Percentiles rank a stretch among this genome's conserved stretches.
Evolutionary conservation across 495 filamentous ascomycete species (phyloP).

Genomic region (Hypomontagnella monticulosa): DNA sequence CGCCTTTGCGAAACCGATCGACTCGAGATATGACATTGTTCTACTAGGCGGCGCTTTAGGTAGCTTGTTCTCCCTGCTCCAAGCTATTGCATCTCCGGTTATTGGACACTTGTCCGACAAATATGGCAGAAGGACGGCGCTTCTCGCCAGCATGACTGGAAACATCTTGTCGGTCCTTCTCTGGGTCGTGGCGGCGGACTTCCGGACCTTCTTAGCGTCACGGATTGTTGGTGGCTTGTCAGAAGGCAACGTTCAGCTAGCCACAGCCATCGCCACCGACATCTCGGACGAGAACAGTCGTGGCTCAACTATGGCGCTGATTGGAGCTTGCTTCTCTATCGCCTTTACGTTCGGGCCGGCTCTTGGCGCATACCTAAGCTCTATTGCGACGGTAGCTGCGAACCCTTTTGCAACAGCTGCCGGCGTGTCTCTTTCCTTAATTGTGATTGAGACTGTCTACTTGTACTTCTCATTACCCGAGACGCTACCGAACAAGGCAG

Average conservation of each 20-base stretch:
- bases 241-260: constrained; percentile 96
- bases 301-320: constrained; percentile 91
- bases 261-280: constrained; percentile 96
- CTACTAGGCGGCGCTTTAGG: constrained; percentile 94
- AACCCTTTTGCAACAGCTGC: constrained; percentile 96
- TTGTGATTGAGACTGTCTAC: constrained; percentile 86
- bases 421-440: constrained; percentile 80
- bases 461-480: constrained; percentile 90
- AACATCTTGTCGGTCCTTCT: constrained; percentile 93
- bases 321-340: constrained; percentile 95
- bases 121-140: constrained; percentile 86
- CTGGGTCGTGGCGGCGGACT: constrained; percentile 92
- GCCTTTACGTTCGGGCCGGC: constrained; percentile 97
- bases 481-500: constrained; percentile 72
- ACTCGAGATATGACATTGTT: constrained; percentile 95
- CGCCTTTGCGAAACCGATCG: constrained; percentile 90
- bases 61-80: constrained; percentile 90
- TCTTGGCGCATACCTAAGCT: constrained; percentile 83
- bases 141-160: constrained; percentile 93
- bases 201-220: constrained; percentile 92
- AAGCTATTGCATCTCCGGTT: constrained; percentile 90
- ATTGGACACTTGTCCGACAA: constrained; percentile 90
- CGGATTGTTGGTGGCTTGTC: constrained; percentile 92
- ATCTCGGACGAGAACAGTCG: constrained; percentile 84
- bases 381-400: constrained; percentile 75